Base-by-base conservation (phyloP, 1,139 yeast genomes). In the Saccharomyces hybrid region DNA sequence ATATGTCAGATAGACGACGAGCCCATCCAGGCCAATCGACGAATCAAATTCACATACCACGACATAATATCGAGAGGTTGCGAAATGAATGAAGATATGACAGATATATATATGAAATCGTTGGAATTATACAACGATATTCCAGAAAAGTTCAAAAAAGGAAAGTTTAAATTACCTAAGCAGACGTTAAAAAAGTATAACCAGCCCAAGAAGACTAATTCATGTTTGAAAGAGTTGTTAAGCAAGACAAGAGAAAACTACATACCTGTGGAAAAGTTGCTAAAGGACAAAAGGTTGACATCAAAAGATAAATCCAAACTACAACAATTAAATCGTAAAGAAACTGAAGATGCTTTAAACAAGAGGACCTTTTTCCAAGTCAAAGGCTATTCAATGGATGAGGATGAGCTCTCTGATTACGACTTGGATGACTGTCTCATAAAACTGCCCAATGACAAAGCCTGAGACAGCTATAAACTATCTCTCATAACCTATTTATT, bases 41-140 rank as follows among this genome's bases (percentile, higher is more conserved):
- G 56, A 14, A 58, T 59, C 7, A 58, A 57, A 51, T 55, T 64
- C n/a, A 62, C 58, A 26, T 66, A 62, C 51, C 65, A 62, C 48
- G 71, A 67, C 51, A 57, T 69, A 16, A 60, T 68, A 3, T 56
- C 57, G 23, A 57, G 64, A 44, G 70, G 66, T n/a, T 64, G 65
- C 51, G 65, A 64, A 51, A 64, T 64, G 66, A 62, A 64, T 25
- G 64, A 61, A 20, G 23, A 20, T 20, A 20, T 20, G 23, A 20
- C 23, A 20, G 23, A 20, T 20, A 20, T 20, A 2, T 67, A 66
- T 52, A 58, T 66, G 64, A 67, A 67, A 59, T 63, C 67, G 0
- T 51, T 66, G 16, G 66, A 65, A 51, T 56, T 68, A 25, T 68
- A 53, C 50, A 60, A 66, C 50, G 71, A 66, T 53, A 59, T 67